phyloP scores from a whole-genome alignment of 768 basidiomycete genomes.

The Termitomyces sp. region DNA sequence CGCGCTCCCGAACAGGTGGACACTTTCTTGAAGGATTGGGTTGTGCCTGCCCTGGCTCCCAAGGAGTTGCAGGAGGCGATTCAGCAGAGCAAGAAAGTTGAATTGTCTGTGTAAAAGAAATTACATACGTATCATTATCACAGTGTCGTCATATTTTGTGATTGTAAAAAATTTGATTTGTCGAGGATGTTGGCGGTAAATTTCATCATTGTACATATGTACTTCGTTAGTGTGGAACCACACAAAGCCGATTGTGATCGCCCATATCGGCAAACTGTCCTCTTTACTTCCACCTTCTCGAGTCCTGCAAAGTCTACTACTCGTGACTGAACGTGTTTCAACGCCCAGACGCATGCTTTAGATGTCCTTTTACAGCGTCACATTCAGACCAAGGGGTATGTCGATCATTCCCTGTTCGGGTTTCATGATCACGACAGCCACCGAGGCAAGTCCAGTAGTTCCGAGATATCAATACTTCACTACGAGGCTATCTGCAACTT shows the following conservation, averaged over 20 bases:
- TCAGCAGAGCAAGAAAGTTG: conserved; percentile 48
- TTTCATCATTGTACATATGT: neutral
- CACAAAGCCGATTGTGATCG: neutral
- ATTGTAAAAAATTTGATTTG: neutral
- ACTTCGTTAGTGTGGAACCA: neutral
- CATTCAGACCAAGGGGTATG: neutral
- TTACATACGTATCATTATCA: neutral
- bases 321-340: neutral
- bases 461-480: neutral
- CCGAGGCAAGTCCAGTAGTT: neutral
- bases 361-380: neutral
- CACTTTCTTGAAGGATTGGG: conserved; percentile 81
- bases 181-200: neutral
- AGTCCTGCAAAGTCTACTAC: neutral
- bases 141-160: neutral
- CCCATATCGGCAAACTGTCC: neutral
- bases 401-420: neutral
- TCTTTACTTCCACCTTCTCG: neutral
- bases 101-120: conserved; percentile 49
- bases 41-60: conserved; percentile 71
- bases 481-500: neutral
- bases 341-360: neutral
- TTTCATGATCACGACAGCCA: neutral
- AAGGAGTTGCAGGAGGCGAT: conserved; percentile 51
- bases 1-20: conserved; percentile 95